Evolutionary conservation across 78 protist species (phyloP).

Genomic region (Pigoraptor vietnamica): DNA sequence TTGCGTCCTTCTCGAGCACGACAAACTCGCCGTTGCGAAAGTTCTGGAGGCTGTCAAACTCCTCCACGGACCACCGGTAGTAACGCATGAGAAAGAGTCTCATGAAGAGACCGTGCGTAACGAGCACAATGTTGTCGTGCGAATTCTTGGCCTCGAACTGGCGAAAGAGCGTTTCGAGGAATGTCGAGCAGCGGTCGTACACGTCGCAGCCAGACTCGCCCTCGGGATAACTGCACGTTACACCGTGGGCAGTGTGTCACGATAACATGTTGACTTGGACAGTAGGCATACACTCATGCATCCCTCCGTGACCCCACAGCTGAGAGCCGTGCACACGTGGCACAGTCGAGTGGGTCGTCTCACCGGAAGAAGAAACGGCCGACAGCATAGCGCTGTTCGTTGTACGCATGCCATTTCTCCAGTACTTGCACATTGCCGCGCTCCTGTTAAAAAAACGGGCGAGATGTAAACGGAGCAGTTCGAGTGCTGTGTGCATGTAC

Average conservation of each 20-base stretch:
- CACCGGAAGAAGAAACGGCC: slow-evolving; percentile 65
- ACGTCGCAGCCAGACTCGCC: slow-evolving; percentile 64
- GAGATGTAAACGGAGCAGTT: too few relatives aligned
- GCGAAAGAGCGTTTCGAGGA: slow-evolving; percentile 34
- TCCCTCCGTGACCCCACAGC: too few relatives aligned
- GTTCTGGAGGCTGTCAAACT: neutral
- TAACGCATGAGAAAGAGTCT: slow-evolving; percentile 56
- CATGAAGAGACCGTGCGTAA: slow-evolving; percentile 51
- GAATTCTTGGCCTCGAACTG: neutral
- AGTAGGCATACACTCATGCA: too few relatives aligned
- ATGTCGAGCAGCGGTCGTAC: slow-evolving; percentile 36
- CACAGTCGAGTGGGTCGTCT: too few relatives aligned
- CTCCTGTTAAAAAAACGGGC: too few relatives aligned
- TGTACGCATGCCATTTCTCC: neutral
- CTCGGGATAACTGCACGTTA: too few relatives aligned
- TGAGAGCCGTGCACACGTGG: too few relatives aligned
- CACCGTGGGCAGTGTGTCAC: too few relatives aligned
- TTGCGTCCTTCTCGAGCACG: too few relatives aligned
- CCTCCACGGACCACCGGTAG: slow-evolving; percentile 33
- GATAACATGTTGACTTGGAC: too few relatives aligned
- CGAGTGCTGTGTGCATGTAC: too few relatives aligned
- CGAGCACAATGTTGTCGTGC: slow-evolving; percentile 9
- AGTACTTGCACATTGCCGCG: slow-evolving; percentile 48
- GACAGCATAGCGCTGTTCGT: neutral
- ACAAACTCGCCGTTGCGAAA: too few relatives aligned